Percentiles rank a stretch among this genome's conserved stretches.
Conservation (phyloP, 257 asterid genomes). For the Solanum lycopersicoides region DNA sequence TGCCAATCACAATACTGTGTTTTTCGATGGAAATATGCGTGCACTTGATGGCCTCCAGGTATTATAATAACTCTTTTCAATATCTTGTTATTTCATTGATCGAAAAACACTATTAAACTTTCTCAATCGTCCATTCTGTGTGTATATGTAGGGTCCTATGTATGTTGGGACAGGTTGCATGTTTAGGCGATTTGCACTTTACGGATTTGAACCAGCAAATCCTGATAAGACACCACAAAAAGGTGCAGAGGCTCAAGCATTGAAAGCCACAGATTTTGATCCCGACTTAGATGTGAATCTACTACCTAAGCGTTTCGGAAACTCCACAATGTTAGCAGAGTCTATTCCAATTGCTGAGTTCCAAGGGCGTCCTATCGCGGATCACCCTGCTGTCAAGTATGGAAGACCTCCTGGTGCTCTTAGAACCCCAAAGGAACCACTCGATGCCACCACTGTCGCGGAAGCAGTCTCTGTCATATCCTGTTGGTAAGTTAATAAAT, state of each 20-base stretch:
- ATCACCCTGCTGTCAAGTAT: slow-evolving; percentile 41
- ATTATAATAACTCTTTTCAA: background rate
- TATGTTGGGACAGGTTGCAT: slow-evolving; percentile 34
- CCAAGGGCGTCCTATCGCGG: slow-evolving; percentile 40
- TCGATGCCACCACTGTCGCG: slow-evolving; percentile 35
- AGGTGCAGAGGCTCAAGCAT: slow-evolving; percentile 8
- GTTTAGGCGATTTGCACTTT: slow-evolving; percentile 31
- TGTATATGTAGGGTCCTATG: slow-evolving; percentile 20
- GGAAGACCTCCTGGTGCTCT: slow-evolving; percentile 36
- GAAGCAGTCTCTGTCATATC: slow-evolving; percentile 36
- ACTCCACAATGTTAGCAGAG: slow-evolving; percentile 25
- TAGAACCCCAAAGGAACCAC: slow-evolving; percentile 20
- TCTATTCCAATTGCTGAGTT: slow-evolving; percentile 36
- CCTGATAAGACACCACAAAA: background rate
- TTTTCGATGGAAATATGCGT: slow-evolving; percentile 37
- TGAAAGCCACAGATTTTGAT: slow-evolving; percentile 23
- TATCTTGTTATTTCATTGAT: background rate
- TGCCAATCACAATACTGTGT: slow-evolving; percentile 34
- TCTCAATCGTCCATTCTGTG: background rate
- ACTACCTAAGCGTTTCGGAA: slow-evolving; percentile 30
- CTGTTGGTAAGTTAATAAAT: slow-evolving; percentile 17
- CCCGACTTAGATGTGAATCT: slow-evolving; percentile 25
- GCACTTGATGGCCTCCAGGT: slow-evolving; percentile 38
- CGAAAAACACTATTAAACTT: background rate
- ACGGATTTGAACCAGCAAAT: slow-evolving; percentile 29